Conservation (phyloP, 1,139 yeast genomes). For the Schwanniomyces etchellsii region DNA sequence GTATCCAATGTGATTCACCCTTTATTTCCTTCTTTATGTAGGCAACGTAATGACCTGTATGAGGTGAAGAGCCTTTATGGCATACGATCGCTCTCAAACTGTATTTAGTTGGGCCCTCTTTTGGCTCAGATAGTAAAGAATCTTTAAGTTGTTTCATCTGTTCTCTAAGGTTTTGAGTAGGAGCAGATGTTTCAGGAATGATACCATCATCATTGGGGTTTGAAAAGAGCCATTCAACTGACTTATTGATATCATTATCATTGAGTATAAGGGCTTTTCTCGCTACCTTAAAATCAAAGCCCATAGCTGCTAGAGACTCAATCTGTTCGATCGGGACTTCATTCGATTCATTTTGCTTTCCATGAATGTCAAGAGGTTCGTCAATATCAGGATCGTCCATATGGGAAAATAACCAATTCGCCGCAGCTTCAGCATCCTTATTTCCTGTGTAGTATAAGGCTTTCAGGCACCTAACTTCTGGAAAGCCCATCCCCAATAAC, state of each 20-base stretch:
- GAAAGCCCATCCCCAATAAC: constrained; percentile 83
- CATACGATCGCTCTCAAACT: constrained; percentile 69
- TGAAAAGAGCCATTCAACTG: constrained; percentile 85
- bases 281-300: constrained; percentile 60
- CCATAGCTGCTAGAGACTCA: constrained; percentile 64
- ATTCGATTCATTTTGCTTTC: constrained; percentile 10
- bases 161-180: constrained; percentile 16
- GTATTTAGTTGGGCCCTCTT: constrained; percentile 27
- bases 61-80: constrained; percentile 92
- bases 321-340: constrained; percentile 37
- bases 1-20: constrained; percentile 58
- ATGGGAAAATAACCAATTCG: constrained; percentile 88
- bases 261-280: constrained; percentile 62
- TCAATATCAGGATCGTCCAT: constrained; percentile 83
- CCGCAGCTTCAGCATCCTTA: constrained; percentile 63
- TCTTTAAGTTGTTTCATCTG: constrained; percentile 15
- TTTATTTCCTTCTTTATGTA: constrained; percentile 48
- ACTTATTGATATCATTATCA: constrained; percentile 58
- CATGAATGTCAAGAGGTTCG: constrained; percentile 46
- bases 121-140: constrained; percentile 10
- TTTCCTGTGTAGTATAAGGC: constrained; percentile 76
- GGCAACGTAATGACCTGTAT: constrained; percentile 94
- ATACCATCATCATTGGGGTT: constrained; percentile 60
- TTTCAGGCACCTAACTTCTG: constrained; percentile 56
- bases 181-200: constrained; percentile 12